Evolutionary conservation across 208 protist species (phyloP), one percentile per base, ranked within the genome.

Genomic region (Acanthamoeba quina): DNA sequence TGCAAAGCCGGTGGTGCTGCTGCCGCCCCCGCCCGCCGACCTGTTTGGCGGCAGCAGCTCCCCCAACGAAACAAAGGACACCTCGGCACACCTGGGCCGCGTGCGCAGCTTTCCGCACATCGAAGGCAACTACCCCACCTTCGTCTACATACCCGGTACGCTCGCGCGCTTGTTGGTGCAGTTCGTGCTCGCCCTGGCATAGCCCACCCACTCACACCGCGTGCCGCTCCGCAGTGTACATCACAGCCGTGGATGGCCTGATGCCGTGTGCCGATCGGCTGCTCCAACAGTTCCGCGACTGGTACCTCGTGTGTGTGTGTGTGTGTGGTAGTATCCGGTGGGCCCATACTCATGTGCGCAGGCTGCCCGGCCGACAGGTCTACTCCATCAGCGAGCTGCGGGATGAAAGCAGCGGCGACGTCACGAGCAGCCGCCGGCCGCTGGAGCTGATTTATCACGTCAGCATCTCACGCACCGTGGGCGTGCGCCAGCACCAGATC

Each of bases 121-220:
- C 5, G 85, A 91, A 74, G 85, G 85, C 85, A 91, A 91, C 85
- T 91, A 91, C 60, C 85, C 85, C 4, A 91, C 85, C 62, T 91
- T 91, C 58, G 85, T 91, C 58, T 91, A 91, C 85, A 49, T 91
- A 6, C 85, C 85, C 17, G 58, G 54, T 74, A 44, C 54, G 29
- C 31, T 37, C 56, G 15, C 34, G 29, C 37, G 29, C 37, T 1
- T 19, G 5, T 37, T 13, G 19, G 29, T n/a, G 15, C 7, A 4
- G 10, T 26, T n/a, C 17, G 3, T n/a, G 34, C 29, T 72, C 34
- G 29, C 29, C 13, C 58, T 1, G 5, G 58, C 29, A 26, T 29
- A 37, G 11, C 9, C 44, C 44, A 47, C 44, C 44, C 44, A 47
- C 44, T 24, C 26, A 68, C 60, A 29, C 26, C 24, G 26, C 9